These are phyloP conservation scores for Auriculariales sp. DNA, from an alignment of 768 basidiomycete genomes.

Conservation along the genomic window DNA sequence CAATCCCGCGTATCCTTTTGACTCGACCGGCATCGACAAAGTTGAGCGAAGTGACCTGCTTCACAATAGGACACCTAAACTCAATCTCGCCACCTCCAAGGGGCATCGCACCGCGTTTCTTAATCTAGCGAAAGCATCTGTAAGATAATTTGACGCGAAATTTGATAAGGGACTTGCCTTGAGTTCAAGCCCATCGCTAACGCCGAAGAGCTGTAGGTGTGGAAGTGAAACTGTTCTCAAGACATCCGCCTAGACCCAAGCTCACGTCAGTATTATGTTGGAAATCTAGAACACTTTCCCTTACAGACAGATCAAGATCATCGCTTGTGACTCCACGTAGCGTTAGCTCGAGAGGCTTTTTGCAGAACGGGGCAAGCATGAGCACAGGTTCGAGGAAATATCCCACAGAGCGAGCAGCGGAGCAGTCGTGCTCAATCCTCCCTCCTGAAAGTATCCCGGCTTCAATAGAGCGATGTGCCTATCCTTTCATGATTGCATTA, in stretches of 20 bases:
- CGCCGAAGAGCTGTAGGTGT: constrained; percentile 78
- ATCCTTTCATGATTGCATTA: neutral
- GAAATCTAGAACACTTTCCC: constrained; percentile 15
- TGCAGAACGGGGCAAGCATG: constrained; percentile 85
- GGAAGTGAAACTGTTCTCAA: constrained; percentile 83
- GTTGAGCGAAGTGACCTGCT: constrained; percentile 82
- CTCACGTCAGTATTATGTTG: neutral
- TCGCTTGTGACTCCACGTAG: constrained; percentile 87
- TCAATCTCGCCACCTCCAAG: constrained; percentile 87
- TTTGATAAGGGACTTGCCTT: constrained; percentile 32
- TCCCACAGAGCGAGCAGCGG: constrained; percentile 75
- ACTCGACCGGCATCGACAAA: constrained; percentile 87
- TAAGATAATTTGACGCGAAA: neutral
- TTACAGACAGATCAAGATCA: constrained; percentile 78
- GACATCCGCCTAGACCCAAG: constrained; percentile 55
- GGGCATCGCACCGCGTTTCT: constrained; percentile 84
- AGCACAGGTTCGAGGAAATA: constrained; percentile 88
- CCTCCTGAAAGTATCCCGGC: constrained; percentile 88
- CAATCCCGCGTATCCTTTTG: constrained; percentile 87
- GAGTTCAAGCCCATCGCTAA: constrained; percentile 82
- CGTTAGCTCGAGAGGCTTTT: constrained; percentile 69
- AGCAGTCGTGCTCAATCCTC: constrained; percentile 69
- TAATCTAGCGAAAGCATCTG: constrained; percentile 43
- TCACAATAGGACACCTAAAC: constrained; percentile 84
- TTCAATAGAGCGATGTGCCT: constrained; percentile 91